These are phyloP conservation scores for Sporothrix dimorphospora DNA, from an alignment of 2,329 filamentous ascomycete species.

Conservation along the genomic window DNA sequence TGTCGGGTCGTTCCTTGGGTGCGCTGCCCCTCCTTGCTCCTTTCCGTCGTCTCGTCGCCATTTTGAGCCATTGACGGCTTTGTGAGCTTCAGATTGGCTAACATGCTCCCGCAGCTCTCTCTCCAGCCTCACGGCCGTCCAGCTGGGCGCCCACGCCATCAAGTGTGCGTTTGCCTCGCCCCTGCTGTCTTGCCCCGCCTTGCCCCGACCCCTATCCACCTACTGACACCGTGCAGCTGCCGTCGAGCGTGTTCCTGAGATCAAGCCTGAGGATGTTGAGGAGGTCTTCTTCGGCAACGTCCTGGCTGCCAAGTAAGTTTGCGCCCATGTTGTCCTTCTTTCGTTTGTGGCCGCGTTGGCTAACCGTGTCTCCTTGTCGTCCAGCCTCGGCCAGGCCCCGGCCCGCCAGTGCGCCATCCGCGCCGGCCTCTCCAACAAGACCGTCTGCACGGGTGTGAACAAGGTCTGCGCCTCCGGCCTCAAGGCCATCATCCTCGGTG, in stretches of 20 bases:
- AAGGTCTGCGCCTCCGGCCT: slow-evolving; percentile 97
- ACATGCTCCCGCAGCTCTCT: slow-evolving; percentile 67
- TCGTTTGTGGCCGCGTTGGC: not conserved
- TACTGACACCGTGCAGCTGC: slow-evolving; percentile 56
- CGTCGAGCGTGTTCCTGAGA: slow-evolving; percentile 79
- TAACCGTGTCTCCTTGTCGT: not conserved
- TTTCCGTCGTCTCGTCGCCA: slow-evolving; percentile 25
- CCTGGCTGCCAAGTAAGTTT: slow-evolving; percentile 83
- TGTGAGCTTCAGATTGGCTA: slow-evolving; percentile 12
- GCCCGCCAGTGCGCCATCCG: slow-evolving; percentile 91
- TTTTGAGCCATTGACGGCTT: slow-evolving; percentile 5
- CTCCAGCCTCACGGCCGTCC: slow-evolving; percentile 80
- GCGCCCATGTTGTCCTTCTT: not conserved
- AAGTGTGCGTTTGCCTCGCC: slow-evolving; percentile 66
- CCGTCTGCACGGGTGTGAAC: slow-evolving; percentile 92
- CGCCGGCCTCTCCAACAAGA: slow-evolving; percentile 79
- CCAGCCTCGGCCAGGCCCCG: slow-evolving; percentile 90
- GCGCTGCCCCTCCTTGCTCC: slow-evolving; percentile 39
- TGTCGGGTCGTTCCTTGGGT: slow-evolving; percentile 94
- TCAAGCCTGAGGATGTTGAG: slow-evolving; percentile 88
- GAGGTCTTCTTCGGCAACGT: slow-evolving; percentile 99
- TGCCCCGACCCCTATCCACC: not conserved
- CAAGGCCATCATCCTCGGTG: slow-evolving; percentile 92
- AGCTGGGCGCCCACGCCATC: slow-evolving; percentile 89
- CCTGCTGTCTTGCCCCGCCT: not conserved